Evolutionary conservation across 495 filamentous ascomycete genomes (phyloP).

Genomic region (Podospora pseudopauciseta): DNA sequence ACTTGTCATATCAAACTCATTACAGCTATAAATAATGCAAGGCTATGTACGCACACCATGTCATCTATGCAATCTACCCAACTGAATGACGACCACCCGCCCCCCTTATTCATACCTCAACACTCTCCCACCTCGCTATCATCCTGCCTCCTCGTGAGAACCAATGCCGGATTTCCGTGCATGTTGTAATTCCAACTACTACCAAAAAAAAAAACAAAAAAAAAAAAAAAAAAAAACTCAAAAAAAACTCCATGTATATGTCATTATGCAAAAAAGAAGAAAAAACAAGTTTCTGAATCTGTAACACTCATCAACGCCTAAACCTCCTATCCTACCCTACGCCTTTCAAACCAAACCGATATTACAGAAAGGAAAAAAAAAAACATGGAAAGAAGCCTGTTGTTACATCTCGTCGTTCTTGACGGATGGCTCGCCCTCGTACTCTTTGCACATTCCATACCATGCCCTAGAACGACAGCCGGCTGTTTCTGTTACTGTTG

Average conservation of each 20-base stretch:
- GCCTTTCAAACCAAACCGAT: not conserved
- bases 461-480: conserved; percentile 39
- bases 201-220: not conserved
- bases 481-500: conserved; percentile 26
- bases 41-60: not conserved
- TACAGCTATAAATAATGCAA: not conserved
- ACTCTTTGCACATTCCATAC: conserved; percentile 44
- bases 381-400: not conserved
- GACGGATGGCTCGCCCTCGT: conserved; percentile 18
- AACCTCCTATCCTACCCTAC: not conserved
- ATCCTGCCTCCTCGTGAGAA: not conserved
- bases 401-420: conserved; percentile 26
- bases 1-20: not conserved
- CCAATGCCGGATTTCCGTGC: not conserved
- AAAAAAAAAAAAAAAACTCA: no score
- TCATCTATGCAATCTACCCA: not conserved
- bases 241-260: not conserved
- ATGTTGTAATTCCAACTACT: not conserved
- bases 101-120: no score
- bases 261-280: not conserved
- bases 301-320: not conserved
- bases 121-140: not conserved
- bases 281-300: not conserved
- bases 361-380: not conserved
- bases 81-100: not conserved